A percentile compares a stretch with the other conserved stretches of the same genome.
Conservation (phyloP, 2,329 filamentous ascomycete genomes). For the Botrytis aclada region DNA sequence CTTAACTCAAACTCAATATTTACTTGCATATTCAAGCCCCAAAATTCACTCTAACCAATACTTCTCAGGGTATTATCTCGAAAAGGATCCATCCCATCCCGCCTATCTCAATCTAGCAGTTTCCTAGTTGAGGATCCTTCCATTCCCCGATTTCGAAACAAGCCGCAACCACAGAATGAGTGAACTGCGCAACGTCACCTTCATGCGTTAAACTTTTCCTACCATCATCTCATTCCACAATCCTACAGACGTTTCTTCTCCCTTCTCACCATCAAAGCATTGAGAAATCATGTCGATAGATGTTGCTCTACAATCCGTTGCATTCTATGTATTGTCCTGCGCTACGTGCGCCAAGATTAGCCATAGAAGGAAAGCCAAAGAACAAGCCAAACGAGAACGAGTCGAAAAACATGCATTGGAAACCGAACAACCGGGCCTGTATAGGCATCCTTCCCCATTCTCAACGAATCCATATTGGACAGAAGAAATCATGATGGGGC, state of each 20-base stretch:
- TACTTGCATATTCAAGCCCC: not conserved
- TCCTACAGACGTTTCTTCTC: not conserved
- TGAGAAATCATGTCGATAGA: constrained; percentile 48
- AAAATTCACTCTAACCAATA: not conserved
- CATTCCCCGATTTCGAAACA: constrained; percentile 7
- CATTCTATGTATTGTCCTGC: constrained; percentile 76
- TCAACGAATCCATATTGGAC: constrained; percentile 86
- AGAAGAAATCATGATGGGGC: constrained; percentile 81
- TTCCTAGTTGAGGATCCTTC: not conserved
- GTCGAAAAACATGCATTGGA: constrained; percentile 63
- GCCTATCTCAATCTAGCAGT: not conserved
- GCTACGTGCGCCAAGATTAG: constrained; percentile 72
- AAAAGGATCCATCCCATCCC: not conserved
- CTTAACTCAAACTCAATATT: not conserved
- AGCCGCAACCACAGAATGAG: constrained; percentile 7
- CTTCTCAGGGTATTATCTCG: not conserved
- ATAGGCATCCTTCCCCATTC: constrained; percentile 78
- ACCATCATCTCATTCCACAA: not conserved
- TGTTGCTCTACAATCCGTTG: constrained; percentile 67
- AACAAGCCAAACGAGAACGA: constrained; percentile 66
- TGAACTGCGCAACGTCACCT: constrained; percentile 10
- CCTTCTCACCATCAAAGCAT: not conserved
- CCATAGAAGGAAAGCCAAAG: constrained; percentile 66
- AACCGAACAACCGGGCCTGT: constrained; percentile 67
- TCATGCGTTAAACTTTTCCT: constrained; percentile 14